Conservation (phyloP, 306 rosid species). For the Albizia julibrissin region DNA sequence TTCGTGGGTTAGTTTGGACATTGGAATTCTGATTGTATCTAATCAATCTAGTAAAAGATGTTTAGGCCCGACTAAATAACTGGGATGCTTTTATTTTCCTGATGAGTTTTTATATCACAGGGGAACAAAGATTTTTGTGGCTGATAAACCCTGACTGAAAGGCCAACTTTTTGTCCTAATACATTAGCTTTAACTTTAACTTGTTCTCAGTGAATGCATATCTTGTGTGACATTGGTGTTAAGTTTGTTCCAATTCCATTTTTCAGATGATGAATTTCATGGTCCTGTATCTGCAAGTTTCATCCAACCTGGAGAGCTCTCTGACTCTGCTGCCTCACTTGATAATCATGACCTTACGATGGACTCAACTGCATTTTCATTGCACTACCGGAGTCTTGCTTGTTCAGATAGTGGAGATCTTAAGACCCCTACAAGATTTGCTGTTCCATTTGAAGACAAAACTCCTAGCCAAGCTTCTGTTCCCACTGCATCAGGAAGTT, state of each 20-base stretch:
- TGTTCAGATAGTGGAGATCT: constrained; percentile 74
- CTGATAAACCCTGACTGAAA: neutral
- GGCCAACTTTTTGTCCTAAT: neutral
- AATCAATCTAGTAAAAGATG: neutral
- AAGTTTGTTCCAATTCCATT: constrained; percentile 7
- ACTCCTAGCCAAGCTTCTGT: constrained; percentile 43
- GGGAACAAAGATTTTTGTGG: neutral
- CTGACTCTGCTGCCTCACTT: constrained; percentile 71
- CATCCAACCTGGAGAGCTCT: constrained; percentile 70
- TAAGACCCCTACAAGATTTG: constrained; percentile 68
- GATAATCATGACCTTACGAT: constrained; percentile 68
- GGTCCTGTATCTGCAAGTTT: constrained; percentile 86
- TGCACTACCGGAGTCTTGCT: constrained; percentile 91
- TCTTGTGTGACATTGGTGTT: neutral
- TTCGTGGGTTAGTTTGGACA: neutral
- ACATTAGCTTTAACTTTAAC: neutral
- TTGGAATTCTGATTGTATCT: neutral
- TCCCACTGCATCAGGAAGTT: constrained; percentile 52
- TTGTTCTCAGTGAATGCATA: neutral
- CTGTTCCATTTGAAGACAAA: constrained; percentile 49
- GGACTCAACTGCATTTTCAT: constrained; percentile 89
- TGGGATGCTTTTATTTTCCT: neutral
- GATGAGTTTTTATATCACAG: neutral
- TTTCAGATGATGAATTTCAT: constrained; percentile 67
- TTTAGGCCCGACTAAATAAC: neutral